These are phyloP conservation scores for Taiozyma sp. DNA, from an alignment of 1,139 yeast genomes.

Conservation along the genomic window DNA sequence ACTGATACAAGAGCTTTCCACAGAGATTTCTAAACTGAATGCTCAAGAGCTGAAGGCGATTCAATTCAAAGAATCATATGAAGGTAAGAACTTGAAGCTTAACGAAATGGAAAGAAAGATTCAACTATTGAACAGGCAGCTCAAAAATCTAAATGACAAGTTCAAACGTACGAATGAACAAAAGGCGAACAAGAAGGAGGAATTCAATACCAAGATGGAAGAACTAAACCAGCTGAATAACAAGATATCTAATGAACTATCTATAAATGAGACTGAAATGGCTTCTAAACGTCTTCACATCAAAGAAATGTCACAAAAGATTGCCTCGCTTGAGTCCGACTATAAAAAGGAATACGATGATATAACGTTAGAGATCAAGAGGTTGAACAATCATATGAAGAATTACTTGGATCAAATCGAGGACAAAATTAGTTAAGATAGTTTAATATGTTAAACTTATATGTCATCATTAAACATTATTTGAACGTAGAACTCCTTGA, in stretches of 20 bases:
- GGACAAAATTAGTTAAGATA: conserved; percentile 10
- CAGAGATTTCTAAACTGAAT: conserved; percentile 45
- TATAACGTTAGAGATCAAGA: conserved; percentile 47
- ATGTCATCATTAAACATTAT: conserved; percentile 40
- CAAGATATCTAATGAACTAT: conserved; percentile 44
- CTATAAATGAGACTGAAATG: conserved; percentile 46
- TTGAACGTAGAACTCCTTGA: conserved; percentile 65
- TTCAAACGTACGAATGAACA: conserved; percentile 43
- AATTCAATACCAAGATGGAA: conserved; percentile 40
- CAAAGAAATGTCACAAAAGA: conserved; percentile 41
- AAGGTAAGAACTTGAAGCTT: conserved; percentile 39
- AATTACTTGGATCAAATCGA: conserved; percentile 44
- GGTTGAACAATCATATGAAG: conserved; percentile 47
- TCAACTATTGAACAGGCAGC: conserved; percentile 46
- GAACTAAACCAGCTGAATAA: conserved; percentile 43
- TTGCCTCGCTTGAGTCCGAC: conserved; percentile 36
- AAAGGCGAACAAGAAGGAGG: conserved; percentile 40
- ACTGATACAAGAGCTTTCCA: conserved; percentile 51
- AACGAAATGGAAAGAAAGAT: conserved; percentile 46
- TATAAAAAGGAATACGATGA: conserved; percentile 51
- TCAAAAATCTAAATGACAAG: conserved; percentile 49
- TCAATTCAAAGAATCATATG: conserved; percentile 41
- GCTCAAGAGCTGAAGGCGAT: conserved; percentile 35
- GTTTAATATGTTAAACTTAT: not conserved
- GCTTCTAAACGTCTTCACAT: conserved; percentile 38